Evolutionary conservation across 2,329 filamentous ascomycete species (phyloP).

Genomic region (Exophiala viscosa): DNA sequence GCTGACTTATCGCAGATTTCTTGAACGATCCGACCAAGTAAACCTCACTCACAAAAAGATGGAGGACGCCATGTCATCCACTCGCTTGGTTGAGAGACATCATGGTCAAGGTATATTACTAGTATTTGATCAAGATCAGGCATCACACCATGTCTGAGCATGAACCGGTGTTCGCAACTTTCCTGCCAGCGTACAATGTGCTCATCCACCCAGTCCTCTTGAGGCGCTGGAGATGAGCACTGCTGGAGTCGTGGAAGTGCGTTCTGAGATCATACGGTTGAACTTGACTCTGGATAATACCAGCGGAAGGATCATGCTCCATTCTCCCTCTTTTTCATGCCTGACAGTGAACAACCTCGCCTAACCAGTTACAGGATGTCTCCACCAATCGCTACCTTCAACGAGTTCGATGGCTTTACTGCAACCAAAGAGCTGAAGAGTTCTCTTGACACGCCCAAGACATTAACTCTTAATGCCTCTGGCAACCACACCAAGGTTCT

Average conservation of each 20-base stretch:
- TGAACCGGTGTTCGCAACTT: slow-evolving; percentile 62
- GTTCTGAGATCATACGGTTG: slow-evolving; percentile 87
- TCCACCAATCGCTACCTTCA: slow-evolving; percentile 68
- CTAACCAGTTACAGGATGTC: slow-evolving; percentile 56
- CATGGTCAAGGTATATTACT: slow-evolving; percentile 48
- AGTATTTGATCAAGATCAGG: slow-evolving; percentile 29
- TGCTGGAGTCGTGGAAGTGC: slow-evolving; percentile 26
- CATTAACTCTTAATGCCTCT: slow-evolving; percentile 37
- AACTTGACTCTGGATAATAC: slow-evolving; percentile 99
- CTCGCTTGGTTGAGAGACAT: slow-evolving; percentile 22
- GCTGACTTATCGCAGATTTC: slow-evolving; percentile 2
- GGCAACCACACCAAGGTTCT: slow-evolving; percentile 50
- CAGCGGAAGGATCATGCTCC: slow-evolving; percentile 99
- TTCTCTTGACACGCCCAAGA: slow-evolving; percentile 39
- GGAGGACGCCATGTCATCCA: slow-evolving; percentile 21
- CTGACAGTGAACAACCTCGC: slow-evolving; percentile 15
- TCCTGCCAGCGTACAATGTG: slow-evolving; percentile 19
- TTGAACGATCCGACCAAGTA: slow-evolving; percentile 10
- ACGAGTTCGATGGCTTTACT: slow-evolving; percentile 32
- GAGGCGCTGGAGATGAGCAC: slow-evolving; percentile 27
- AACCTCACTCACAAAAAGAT: slow-evolving; percentile 22
- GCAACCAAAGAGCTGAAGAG: slow-evolving; percentile 36
- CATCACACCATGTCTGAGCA: slow-evolving; percentile 42
- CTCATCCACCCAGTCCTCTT: slow-evolving; percentile 25
- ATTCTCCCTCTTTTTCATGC: slow-evolving; percentile 39